Conservation (phyloP, 148 eudicot genomes). For the Dianthus caryophyllus region DNA sequence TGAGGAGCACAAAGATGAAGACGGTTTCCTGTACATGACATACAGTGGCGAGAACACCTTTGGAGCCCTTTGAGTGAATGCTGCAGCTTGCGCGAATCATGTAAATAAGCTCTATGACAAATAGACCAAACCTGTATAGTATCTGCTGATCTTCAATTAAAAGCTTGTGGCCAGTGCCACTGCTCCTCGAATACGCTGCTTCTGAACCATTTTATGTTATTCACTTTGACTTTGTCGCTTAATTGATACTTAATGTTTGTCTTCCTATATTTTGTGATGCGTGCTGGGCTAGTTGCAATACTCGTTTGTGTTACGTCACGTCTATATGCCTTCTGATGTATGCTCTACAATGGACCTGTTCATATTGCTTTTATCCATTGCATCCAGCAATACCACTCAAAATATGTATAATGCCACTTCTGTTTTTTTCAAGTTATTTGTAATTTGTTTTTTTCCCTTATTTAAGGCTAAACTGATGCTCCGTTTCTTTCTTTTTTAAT, state of each 20-base stretch:
- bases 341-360: too few species aligned
- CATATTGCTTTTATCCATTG: too few species aligned
- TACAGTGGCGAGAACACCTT: slow-evolving; percentile 98
- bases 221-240: slow-evolving; percentile 1
- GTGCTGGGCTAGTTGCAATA: too few species aligned
- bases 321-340: too few species aligned
- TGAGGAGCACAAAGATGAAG: slow-evolving; percentile 95
- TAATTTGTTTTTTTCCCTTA: too few species aligned
- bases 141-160: slow-evolving; percentile 20
- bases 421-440: too few species aligned
- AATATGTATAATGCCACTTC: too few species aligned
- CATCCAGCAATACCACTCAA: too few species aligned
- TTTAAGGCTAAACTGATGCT: too few species aligned
- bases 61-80: slow-evolving; percentile 45
- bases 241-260: background rate
- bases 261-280: background rate
- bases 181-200: slow-evolving; percentile 9
- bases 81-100: slow-evolving; percentile 12
- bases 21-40: slow-evolving; percentile 96
- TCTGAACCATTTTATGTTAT: slow-evolving; percentile 13
- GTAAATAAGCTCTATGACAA: slow-evolving; percentile 35
- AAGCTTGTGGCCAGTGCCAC: slow-evolving; percentile 12
- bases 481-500: too few species aligned
- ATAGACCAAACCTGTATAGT: slow-evolving; percentile 24
- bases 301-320: too few species aligned